Evolutionary conservation across 192 early-diverging fungal genomes (phyloP), one percentile per base, ranked within the genome.

Genomic region (Fimicolochytrium jonesii): DNA sequence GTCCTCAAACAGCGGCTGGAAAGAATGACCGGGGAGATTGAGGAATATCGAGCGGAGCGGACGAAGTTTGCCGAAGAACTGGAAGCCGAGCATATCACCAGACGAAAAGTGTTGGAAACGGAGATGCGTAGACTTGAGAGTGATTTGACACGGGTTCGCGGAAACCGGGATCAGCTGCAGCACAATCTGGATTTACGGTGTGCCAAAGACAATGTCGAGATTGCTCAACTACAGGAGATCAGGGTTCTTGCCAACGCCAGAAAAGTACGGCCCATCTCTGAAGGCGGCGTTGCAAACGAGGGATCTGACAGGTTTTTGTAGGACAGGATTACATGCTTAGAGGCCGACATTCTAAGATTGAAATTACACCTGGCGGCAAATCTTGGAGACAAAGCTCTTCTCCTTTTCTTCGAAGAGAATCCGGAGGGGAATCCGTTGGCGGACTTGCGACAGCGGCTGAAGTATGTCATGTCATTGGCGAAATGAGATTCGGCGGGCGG

Each of bases 111-210:
- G 3, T 13, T 76, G 26, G 77, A 80, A 50, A 23, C 22, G 13
- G 81, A 83, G 41, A 49, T 80, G 26, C 59, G 63, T 13, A 72
- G 71, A 35, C 44, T 73, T 3, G 71, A 82, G 66, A 57, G 44
- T 5, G 77, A 82, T 31, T 52, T 75, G 18, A 45, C 59, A 17
- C 70, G 80, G 23, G 18, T 80, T 34, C 68, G 81, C 33, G 62
- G 51, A 18, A 44, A 73, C 35, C 69, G 81, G 28, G 77, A 83
- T 55, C 33, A 28, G 20, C 39, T 80, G 18, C 74, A 73, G 56
- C 70, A 74, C 10, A 46, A 20, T 1, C 33, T 69, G 11, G 72
- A 83, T 34, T 30, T 75, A 26, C 61, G 69, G 45, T 43, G 53
- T 18, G 67, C 69, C 35, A 80, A 76, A 59, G 75, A 74, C 37